A percentile compares a stretch with the other conserved stretches of the same genome.
Conservation (phyloP, 192 early-diverging fungal genomes). For the Thoreauomyces humboldtii region DNA sequence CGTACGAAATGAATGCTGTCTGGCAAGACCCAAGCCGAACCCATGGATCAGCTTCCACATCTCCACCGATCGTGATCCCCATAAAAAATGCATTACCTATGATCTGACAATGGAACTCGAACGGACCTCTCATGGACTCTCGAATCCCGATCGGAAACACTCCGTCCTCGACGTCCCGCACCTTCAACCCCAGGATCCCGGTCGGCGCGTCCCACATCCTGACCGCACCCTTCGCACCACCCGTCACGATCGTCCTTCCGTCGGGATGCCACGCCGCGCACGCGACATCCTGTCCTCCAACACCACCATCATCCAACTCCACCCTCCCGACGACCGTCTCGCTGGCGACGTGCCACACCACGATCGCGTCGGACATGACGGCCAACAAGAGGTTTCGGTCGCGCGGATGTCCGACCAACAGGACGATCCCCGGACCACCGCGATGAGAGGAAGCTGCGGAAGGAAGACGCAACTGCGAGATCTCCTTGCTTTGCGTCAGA, state of each 20-base stretch:
- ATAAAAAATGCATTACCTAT: not conserved
- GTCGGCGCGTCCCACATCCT: slow-evolving; percentile 53
- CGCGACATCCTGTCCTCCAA: not conserved
- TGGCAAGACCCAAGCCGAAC: no score
- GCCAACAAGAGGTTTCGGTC: slow-evolving; percentile 67
- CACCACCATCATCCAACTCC: not conserved
- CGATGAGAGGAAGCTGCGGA: slow-evolving; percentile 38
- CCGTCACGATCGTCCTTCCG: slow-evolving; percentile 57
- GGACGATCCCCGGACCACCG: slow-evolving; percentile 42
- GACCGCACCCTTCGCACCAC: slow-evolving; percentile 47
- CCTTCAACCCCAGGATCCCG: slow-evolving; percentile 1
- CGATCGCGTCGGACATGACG: slow-evolving; percentile 66
- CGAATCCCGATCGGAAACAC: not conserved
- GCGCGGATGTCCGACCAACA: slow-evolving; percentile 71
- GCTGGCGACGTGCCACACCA: slow-evolving; percentile 77
- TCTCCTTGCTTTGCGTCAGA: slow-evolving; percentile 68
- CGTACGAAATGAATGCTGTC: no score
- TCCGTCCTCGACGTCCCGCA: not conserved
- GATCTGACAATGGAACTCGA: not conserved
- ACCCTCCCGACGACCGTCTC: slow-evolving; percentile 56
- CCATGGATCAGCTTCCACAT: no score
- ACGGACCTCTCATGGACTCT: not conserved
- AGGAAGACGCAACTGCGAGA: slow-evolving; percentile 60
- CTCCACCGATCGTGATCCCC: no score
- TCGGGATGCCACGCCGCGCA: slow-evolving; percentile 57